These are phyloP conservation scores for Acanthamoeba healyi DNA, from an alignment of 208 protist species.

Conservation along the genomic window DNA sequence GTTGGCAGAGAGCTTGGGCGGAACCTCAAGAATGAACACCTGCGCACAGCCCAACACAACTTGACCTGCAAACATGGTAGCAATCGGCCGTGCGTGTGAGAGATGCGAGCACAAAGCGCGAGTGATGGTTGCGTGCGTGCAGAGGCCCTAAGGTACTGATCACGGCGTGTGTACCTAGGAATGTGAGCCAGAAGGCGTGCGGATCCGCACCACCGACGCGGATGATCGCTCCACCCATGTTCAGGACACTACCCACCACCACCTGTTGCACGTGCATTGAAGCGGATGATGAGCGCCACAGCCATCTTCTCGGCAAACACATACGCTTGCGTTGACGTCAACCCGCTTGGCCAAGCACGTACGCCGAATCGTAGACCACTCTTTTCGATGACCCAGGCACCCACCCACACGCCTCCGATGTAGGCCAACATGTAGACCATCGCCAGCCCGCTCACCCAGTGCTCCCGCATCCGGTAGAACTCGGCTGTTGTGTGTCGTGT, in stretches of 20 bases:
- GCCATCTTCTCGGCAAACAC: too few relatives aligned
- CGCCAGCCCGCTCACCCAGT: slow-evolving; percentile 50
- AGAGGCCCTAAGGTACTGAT: too few relatives aligned
- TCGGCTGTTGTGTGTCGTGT: too few relatives aligned
- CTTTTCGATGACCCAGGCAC: slow-evolving; percentile 52
- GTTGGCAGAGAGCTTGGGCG: slow-evolving; percentile 26
- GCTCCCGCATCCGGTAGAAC: neutral
- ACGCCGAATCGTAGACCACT: slow-evolving; percentile 41
- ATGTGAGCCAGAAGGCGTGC: neutral
- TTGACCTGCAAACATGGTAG: too few relatives aligned
- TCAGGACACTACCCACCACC: neutral
- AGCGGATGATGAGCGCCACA: neutral
- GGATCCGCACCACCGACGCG: neutral
- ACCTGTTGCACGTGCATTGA: neutral
- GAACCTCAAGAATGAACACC: slow-evolving; percentile 26
- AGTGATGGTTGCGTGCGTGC: too few relatives aligned
- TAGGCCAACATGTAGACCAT: slow-evolving; percentile 68
- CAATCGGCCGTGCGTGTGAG: too few relatives aligned
- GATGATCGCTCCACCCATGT: neutral
- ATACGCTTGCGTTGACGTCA: too few relatives aligned
- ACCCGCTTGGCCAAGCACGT: too few relatives aligned
- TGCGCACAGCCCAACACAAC: neutral
- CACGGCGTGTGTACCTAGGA: too few relatives aligned
- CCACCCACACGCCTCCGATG: slow-evolving; percentile 8
- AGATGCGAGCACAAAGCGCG: too few relatives aligned